Base-by-base conservation (phyloP, 2,329 filamentous ascomycete species). In the Camptophora hylomeconis region DNA sequence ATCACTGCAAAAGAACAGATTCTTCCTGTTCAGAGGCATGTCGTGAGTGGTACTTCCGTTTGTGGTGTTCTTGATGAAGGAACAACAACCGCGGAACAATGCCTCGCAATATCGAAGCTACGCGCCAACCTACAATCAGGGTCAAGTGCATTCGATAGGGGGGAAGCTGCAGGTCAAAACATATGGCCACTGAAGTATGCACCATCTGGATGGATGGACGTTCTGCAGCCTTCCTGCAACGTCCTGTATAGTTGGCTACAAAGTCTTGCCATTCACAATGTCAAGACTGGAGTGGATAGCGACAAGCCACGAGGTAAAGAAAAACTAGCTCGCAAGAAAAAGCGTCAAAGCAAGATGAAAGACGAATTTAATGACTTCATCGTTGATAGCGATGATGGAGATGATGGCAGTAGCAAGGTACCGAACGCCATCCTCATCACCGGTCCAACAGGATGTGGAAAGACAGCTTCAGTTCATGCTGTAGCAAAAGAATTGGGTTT, bases 401-500 rank as follows among this genome's bases (percentile, higher is more conserved):
- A 75, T 24, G 77, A 82, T 48, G 47, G 60, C 32, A 44, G 59
- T 37, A 26, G 28, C 33, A 26, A 36, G 37, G 28, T 31, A 51
- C 37, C 57, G 53, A 94, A 94, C 53, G 71, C 77, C 0, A 70
- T 94, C n/a, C 60, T 98, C 5, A 63, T 98, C 17, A 94, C 83
- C 46, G 89, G 89, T 0, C 83, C 87, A 3, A 67, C 80, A 41
- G 89, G 89, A 0, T 87, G 79, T 49, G 92, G 89, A 3, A 98
- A 98, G 57, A 92, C 86, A 8, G 86, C 92, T 5, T 75, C 84
- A 2, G 79, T 94, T 0, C 86, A 92, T 52, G 89, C 89, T 3
- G 79, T 86, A 22, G 87, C 89, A 4, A 87, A 81, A 46, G 87
- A 98, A 54, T 65, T 95, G 10, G 83, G 72, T 1, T 95, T 92